phyloP scores from a whole-genome alignment of 2,329 filamentous ascomycete species.

The Trichoderma sp. region DNA sequence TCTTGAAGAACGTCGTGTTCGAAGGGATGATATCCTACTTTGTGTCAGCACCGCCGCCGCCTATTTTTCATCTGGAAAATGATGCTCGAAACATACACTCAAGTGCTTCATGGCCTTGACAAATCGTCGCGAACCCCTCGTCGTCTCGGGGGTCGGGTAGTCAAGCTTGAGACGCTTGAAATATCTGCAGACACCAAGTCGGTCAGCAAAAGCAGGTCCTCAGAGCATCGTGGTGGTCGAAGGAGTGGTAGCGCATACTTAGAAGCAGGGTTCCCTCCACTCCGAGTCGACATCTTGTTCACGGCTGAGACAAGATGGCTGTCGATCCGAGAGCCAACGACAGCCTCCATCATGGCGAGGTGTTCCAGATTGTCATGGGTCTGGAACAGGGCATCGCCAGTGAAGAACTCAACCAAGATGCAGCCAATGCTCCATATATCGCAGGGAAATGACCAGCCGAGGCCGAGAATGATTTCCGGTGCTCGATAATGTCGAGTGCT shows the following conservation, averaged over 20 bases:
- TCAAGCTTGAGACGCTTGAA: conserved; percentile 68
- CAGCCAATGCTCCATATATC: conserved; percentile 76
- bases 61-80: not conserved
- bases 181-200: conserved; percentile 49
- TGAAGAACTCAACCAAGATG: conserved; percentile 72
- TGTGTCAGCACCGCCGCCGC: not conserved
- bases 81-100: conserved; percentile 50
- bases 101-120: conserved; percentile 73
- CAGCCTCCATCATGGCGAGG: conserved; percentile 74
- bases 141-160: conserved; percentile 65
- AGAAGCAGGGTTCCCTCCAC: conserved; percentile 61
- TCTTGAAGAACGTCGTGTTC: conserved; percentile 60
- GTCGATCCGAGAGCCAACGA: conserved; percentile 63
- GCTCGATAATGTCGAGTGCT: conserved; percentile 71
- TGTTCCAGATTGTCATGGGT: conserved; percentile 74
- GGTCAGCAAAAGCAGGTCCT: not conserved
- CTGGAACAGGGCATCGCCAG: conserved; percentile 70
- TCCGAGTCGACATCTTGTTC: conserved; percentile 58
- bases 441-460: conserved; percentile 72
- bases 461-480: conserved; percentile 69
- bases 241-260: conserved; percentile 52
- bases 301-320: conserved; percentile 54
- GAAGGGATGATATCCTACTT: conserved; percentile 65
- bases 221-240: not conserved
- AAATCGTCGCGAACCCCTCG: conserved; percentile 64